Percentiles rank a stretch among this genome's conserved stretches.
These are phyloP conservation scores for Colletotrichum theobromicola DNA, from an alignment of 2,329 filamentous ascomycete species.

Conservation along the genomic window DNA sequence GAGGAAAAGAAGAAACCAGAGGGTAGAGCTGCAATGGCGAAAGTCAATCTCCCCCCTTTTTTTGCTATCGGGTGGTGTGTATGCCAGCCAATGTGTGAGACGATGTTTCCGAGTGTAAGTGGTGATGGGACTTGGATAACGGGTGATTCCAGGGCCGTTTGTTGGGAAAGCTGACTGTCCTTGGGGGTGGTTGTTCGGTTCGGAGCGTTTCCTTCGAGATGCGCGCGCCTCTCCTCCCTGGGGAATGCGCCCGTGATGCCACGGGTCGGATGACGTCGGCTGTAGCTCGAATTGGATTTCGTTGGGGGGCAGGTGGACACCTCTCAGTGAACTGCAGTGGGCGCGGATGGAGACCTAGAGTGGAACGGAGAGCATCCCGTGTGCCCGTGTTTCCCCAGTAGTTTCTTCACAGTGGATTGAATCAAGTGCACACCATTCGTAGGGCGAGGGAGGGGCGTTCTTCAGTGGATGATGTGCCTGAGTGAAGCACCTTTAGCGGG, in stretches of 20 bases:
- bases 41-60: neutral
- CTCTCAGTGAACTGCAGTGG: neutral
- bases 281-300: constrained; percentile 14
- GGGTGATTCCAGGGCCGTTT: neutral
- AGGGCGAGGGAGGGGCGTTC: neutral
- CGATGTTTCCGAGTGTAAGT: neutral
- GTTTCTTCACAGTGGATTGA: neutral
- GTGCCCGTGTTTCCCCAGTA: neutral
- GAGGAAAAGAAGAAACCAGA: neutral
- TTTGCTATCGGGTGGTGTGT: neutral
- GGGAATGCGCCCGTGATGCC: constrained; percentile 20
- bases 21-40: neutral
- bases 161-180: neutral
- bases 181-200: neutral
- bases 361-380: neutral
- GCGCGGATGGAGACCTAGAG: neutral
- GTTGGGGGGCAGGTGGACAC: constrained; percentile 11
- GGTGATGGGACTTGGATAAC: neutral
- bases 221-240: constrained; percentile 1
- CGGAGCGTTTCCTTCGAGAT: neutral
- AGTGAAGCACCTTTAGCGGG: neutral
- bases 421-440: neutral
- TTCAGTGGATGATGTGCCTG: constrained; percentile 14
- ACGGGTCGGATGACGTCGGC: constrained; percentile 22
- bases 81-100: neutral